A percentile compares a stretch with the other conserved stretches of the same genome.
Conservation (phyloP, 768 basidiomycete genomes). For the Panellus pusillus region DNA sequence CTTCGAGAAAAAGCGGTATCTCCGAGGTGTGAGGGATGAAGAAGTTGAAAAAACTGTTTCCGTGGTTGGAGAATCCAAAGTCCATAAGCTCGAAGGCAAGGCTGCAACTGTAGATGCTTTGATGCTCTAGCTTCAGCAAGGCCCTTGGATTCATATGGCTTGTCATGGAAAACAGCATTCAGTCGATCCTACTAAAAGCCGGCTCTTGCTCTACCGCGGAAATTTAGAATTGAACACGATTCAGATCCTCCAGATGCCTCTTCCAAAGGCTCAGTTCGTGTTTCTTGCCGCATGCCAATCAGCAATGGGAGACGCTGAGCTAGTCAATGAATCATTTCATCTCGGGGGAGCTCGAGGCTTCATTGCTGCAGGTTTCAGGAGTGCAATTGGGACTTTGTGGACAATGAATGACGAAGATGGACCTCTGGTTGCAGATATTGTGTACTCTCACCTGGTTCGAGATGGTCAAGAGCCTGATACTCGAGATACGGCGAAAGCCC, state of each 20-base stretch:
- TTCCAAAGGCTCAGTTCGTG: constrained; percentile 1
- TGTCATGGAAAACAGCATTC: constrained; percentile 1
- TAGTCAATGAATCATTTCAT: no score
- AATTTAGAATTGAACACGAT: not conserved
- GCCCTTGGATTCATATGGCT: constrained; percentile 3
- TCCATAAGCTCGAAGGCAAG: not conserved
- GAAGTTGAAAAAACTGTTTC: not conserved
- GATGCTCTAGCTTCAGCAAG: not conserved
- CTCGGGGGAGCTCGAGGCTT: no score
- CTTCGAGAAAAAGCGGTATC: not conserved
- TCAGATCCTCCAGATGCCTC: not conserved
- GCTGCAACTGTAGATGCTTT: not conserved
- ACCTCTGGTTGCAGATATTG: not conserved
- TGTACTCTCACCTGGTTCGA: not conserved
- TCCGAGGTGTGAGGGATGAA: not conserved
- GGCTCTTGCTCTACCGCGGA: not conserved
- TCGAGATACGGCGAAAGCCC: not conserved
- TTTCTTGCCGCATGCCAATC: not conserved
- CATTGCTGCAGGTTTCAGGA: not conserved
- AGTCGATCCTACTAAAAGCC: not conserved
- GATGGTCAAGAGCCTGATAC: not conserved
- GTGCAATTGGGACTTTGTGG: not conserved
- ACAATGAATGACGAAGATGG: not conserved
- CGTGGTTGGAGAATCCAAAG: not conserved
- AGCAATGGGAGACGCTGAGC: no score